A percentile compares a stretch with the other conserved stretches of the same genome.
Evolutionary conservation across 345 rosid species (phyloP).

Genomic region (Pistacia atlantica): DNA sequence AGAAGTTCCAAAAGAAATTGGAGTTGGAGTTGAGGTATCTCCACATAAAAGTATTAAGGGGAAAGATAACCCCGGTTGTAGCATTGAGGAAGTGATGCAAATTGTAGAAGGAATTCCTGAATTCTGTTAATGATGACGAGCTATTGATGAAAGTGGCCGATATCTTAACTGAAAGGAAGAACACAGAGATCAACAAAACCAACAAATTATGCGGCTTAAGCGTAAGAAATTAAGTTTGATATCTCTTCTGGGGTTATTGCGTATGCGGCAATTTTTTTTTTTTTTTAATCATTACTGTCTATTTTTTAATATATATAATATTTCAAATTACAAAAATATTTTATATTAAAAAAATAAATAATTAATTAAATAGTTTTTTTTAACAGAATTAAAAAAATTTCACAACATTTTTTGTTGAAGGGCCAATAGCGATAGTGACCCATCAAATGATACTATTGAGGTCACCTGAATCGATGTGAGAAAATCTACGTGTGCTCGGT

Average conservation of each 20-base stretch:
- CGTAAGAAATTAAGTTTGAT: conserved; percentile 5
- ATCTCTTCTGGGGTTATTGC: not conserved
- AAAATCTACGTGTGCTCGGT: no score
- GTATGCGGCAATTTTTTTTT: no score
- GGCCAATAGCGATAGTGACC: no score
- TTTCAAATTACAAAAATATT: no score
- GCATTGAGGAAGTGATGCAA: conserved; percentile 17
- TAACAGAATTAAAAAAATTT: no score
- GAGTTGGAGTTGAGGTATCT: not conserved
- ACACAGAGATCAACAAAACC: conserved; percentile 1
- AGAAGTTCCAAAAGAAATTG: not conserved
- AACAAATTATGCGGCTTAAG: conserved; percentile 11
- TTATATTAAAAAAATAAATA: no score
- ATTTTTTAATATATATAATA: no score
- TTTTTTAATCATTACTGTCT: no score
- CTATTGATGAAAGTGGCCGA: conserved; percentile 4
- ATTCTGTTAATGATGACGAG: not conserved
- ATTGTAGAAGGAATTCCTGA: conserved; percentile 1
- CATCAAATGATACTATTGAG: no score
- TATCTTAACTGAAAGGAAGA: conserved; percentile 12
- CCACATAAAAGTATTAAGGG: not conserved
- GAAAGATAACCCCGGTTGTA: conserved; percentile 13
- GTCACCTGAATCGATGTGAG: no score
- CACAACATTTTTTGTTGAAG: no score
- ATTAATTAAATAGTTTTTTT: no score